A percentile compares a stretch with the other conserved stretches of the same genome.
These are phyloP conservation scores for Tricholoma saponaceum DNA, from an alignment of 768 basidiomycete species.

Conservation along the genomic window DNA sequence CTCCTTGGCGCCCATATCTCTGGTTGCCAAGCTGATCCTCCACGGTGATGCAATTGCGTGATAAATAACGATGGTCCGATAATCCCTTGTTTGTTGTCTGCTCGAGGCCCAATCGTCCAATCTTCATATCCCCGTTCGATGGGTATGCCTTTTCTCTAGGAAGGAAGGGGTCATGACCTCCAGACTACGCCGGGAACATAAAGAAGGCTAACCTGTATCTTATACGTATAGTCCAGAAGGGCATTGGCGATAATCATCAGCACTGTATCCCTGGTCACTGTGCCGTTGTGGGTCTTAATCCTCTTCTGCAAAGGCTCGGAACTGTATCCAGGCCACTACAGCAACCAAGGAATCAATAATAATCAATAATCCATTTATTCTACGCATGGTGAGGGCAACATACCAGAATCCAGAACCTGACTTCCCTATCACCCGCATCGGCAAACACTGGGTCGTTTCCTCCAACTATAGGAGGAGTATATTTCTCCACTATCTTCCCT, in stretches of 20 bases:
- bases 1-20: slow-evolving; percentile 32
- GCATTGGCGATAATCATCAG: slow-evolving; percentile 25
- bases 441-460: slow-evolving; percentile 18
- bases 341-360: background rate
- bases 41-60: slow-evolving; percentile 33
- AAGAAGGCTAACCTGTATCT: slow-evolving; percentile 25
- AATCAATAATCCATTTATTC: background rate
- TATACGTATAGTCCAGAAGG: slow-evolving; percentile 25
- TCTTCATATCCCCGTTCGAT: slow-evolving; percentile 32
- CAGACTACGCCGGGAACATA: background rate
- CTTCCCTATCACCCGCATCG: slow-evolving; percentile 18
- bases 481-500: slow-evolving; percentile 20
- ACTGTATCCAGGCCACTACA: slow-evolving; percentile 49
- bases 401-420: slow-evolving; percentile 35
- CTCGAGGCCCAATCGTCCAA: slow-evolving; percentile 28
- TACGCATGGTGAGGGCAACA: background rate
- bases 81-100: slow-evolving; percentile 14
- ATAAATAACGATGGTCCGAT: slow-evolving; percentile 32
- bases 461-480: slow-evolving; percentile 16
- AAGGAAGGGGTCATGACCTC: background rate
- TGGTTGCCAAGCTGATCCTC: slow-evolving; percentile 39
- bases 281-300: slow-evolving; percentile 28
- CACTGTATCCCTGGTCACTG: slow-evolving; percentile 26
- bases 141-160: slow-evolving; percentile 21
- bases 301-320: slow-evolving; percentile 33